phyloP scores from a whole-genome alignment of 257 asterid species.

The Linderniella brevidens region DNA sequence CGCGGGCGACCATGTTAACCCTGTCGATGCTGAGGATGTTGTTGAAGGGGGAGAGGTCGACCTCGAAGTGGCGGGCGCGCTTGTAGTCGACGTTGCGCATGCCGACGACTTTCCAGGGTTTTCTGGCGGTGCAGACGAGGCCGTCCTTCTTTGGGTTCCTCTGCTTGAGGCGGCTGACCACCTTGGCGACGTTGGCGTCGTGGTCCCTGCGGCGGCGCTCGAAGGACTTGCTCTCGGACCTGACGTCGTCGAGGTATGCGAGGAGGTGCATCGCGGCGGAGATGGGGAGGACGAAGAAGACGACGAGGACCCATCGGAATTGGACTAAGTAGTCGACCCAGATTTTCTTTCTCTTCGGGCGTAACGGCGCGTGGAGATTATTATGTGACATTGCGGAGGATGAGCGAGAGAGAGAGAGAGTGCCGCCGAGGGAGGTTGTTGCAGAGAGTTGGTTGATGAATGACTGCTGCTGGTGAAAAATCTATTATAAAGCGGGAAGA shows the following conservation, averaged over 20 bases:
- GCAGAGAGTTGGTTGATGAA: no score
- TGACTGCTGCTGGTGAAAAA: no score
- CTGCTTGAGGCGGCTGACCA: conserved; percentile 30
- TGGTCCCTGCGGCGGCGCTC: conserved; percentile 38
- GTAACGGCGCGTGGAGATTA: conserved; percentile 55
- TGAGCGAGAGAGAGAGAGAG: conserved; percentile 15
- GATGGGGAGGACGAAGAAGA: conserved; percentile 76
- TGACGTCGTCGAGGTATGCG: conserved; percentile 63
- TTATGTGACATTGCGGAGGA: conserved; percentile 45
- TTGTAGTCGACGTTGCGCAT: conserved; percentile 92
- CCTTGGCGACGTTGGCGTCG: conserved; percentile 27
- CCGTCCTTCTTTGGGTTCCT: conserved; percentile 37
- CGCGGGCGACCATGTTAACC: conserved; percentile 72
- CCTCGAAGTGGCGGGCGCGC: conserved; percentile 89
- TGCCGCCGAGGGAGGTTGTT: conserved; percentile 8
- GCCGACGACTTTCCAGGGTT: conserved; percentile 68
- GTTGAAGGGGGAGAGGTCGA: conserved; percentile 80
- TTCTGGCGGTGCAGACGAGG: conserved; percentile 86
- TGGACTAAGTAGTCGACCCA: conserved; percentile 75
- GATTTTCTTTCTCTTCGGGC: conserved; percentile 84
- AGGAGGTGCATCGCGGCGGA: conserved; percentile 61
- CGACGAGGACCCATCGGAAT: conserved; percentile 82
- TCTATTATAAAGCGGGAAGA: no score
- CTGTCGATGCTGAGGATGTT: conserved; percentile 53
- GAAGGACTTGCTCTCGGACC: conserved; percentile 60